These are phyloP conservation scores for Fusarium compactum DNA, from an alignment of 2,329 filamentous ascomycete genomes.

Conservation along the genomic window DNA sequence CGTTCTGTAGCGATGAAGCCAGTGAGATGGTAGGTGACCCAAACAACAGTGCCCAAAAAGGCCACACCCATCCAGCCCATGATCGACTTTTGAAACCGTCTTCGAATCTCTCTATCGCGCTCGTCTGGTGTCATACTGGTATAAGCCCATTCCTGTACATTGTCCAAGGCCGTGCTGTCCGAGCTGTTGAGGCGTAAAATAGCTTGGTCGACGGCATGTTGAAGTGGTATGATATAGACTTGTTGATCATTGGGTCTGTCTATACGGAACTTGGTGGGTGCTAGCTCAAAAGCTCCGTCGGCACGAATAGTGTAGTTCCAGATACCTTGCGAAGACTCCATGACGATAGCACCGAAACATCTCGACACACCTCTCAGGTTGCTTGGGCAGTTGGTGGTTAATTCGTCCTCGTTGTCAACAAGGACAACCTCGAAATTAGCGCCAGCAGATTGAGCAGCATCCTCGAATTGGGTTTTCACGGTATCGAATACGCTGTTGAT, in stretches of 20 bases:
- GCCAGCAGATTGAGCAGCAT: conserved; percentile 65
- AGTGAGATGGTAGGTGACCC: conserved; percentile 87
- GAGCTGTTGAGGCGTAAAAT: conserved; percentile 70
- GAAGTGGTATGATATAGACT: conserved; percentile 82
- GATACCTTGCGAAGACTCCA: conserved; percentile 76
- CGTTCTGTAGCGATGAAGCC: conserved; percentile 88
- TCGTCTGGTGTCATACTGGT: conserved; percentile 78
- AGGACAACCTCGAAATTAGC: conserved; percentile 67
- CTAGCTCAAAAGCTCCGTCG: conserved; percentile 73
- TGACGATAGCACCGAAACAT: conserved; percentile 81
- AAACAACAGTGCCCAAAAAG: conserved; percentile 83
- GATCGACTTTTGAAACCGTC: conserved; percentile 76
- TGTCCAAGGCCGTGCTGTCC: conserved; percentile 52
- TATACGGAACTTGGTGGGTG: conserved; percentile 72
- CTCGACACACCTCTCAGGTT: conserved; percentile 74
- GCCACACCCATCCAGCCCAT: conserved; percentile 82
- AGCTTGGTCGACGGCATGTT: conserved; percentile 79
- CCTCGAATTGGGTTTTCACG: conserved; percentile 68
- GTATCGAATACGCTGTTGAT: conserved; percentile 78
- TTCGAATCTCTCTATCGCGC: conserved; percentile 73
- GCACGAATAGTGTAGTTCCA: conserved; percentile 92
- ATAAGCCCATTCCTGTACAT: conserved; percentile 76
- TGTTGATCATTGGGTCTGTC: conserved; percentile 78
- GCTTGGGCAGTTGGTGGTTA: conserved; percentile 73
- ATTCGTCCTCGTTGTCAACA: conserved; percentile 65